Evolutionary conservation across 345 rosid species (phyloP).

Genomic region (Eutrema japonicum): DNA sequence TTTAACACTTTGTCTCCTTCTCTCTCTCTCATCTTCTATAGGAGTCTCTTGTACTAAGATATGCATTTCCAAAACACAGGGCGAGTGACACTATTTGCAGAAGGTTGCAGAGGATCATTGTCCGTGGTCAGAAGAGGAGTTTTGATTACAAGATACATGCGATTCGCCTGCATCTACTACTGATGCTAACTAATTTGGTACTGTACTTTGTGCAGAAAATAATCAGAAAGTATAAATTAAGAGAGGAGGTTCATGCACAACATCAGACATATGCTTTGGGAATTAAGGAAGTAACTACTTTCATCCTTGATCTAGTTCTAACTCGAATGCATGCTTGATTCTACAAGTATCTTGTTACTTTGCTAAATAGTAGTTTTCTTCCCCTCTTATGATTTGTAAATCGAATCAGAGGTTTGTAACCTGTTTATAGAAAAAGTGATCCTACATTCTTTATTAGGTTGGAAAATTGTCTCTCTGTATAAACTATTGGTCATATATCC

Average conservation of each 20-base stretch:
- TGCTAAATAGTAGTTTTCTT: slow-evolving; percentile 14
- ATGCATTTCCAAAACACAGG: slow-evolving; percentile 55
- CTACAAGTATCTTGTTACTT: not conserved
- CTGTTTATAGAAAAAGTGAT: slow-evolving; percentile 1
- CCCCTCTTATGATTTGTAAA: not conserved
- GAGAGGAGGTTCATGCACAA: slow-evolving; percentile 81
- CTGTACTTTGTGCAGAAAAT: slow-evolving; percentile 54
- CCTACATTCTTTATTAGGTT: not conserved
- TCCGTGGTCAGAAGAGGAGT: slow-evolving; percentile 68
- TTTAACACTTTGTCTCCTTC: slow-evolving; percentile 47
- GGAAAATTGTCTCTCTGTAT: not conserved
- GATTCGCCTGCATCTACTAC: not conserved
- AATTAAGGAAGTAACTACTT: slow-evolving; percentile 72
- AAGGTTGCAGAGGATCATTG: slow-evolving; percentile 97
- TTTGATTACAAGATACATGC: slow-evolving; percentile 9
- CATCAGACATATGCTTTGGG: slow-evolving; percentile 98
- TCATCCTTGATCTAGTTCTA: not conserved
- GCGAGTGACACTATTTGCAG: slow-evolving; percentile 74
- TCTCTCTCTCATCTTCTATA: not conserved
- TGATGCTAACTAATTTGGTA: slow-evolving; percentile 32
- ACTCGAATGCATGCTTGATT: slow-evolving; percentile 16
- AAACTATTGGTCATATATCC: not conserved
- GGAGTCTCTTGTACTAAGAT: slow-evolving; percentile 22
- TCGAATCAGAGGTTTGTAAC: not conserved
- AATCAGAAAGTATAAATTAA: slow-evolving; percentile 66